Evolutionary conservation across 176 grass and related monocot species (phyloP), one percentile per base, ranked within the genome.

Genomic region (Typha latifolia): DNA sequence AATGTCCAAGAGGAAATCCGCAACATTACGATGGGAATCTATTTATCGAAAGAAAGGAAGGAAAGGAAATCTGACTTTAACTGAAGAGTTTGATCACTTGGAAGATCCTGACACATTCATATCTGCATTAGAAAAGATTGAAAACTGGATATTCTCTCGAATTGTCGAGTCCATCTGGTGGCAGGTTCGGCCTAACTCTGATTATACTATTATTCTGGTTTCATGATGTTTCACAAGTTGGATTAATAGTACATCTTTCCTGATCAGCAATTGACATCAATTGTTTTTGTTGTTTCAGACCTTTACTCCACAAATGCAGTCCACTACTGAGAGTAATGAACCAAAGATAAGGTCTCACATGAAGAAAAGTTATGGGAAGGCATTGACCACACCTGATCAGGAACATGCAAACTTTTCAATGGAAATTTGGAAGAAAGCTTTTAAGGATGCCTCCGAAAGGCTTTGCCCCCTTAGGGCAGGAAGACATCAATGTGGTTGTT

Each of bases 341-440:
- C 49, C 73, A 19, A 81, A 82, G 77, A 70, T 67, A 48, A 31
- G 20, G 67, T 77, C 78, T 12, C 75, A 61, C 77, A 47, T 72
- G 57, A 87, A 89, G 64, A 97, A 72, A 90, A 75, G 81, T 68
- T 92, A 81, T 68, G 78, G 59, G 43, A 86, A 66, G 64, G 84
- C 85, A 75, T 72, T 67, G 62, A 76, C 78, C 62, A 66, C 82
- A 57, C 81, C 69, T 23, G 75, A 87, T 34, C 83, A 86, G 66
- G 71, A 89, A 70, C 85, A 87, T 77, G 80, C 80, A 64, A 90
- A 82, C 53, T 43, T 78, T 59, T 97, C 94, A 5, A 82, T 87
- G 20, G 89, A 92, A 75, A 87, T 92, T 71, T 97, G 94, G 94
- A 97, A 92, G 63, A 92, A 80, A 76, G 89, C 82, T 77, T 97